Evolutionary conservation across 139 green algal species (phyloP).

Genomic region (Deuterostichococcus epilithicus): DNA sequence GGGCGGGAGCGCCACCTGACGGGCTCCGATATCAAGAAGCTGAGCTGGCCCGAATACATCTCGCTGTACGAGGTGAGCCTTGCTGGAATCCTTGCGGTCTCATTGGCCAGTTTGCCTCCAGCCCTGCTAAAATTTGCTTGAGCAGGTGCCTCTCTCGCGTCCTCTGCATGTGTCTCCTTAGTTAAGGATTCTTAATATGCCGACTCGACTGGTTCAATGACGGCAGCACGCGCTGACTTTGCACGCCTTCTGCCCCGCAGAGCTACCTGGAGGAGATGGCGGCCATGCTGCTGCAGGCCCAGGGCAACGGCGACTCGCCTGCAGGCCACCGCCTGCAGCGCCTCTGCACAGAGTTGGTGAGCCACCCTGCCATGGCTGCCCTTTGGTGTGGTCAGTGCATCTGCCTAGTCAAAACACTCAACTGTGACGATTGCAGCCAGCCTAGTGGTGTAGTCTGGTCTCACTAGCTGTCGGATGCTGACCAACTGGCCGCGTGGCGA

Average conservation of each 20-base stretch:
- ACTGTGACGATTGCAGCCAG: too few species aligned
- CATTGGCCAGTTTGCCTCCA: too few species aligned
- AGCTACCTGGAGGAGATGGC: slow-evolving; percentile 1
- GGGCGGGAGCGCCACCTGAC: neutral
- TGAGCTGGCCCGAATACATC: neutral
- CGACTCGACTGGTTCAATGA: too few species aligned
- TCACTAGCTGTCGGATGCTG: slow-evolving; percentile 19
- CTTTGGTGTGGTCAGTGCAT: too few species aligned
- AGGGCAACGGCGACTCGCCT: neutral
- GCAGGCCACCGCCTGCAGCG: neutral
- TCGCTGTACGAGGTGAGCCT: neutral
- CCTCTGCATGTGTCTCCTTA: too few species aligned
- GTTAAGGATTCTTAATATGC: too few species aligned
- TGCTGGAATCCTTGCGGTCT: too few species aligned
- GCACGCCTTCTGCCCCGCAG: neutral
- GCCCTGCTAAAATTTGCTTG: too few species aligned
- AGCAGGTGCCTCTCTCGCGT: too few species aligned
- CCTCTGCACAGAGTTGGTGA: neutral
- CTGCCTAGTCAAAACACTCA: too few species aligned
- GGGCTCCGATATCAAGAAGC: neutral
- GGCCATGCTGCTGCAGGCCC: neutral
- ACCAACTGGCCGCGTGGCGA: slow-evolving; percentile 1
- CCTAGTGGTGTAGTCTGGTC: too few species aligned
- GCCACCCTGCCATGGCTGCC: neutral
- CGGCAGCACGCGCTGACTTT: too few species aligned